Conservation (phyloP, 257 asterid species). For the Forsythia viridissima region DNA sequence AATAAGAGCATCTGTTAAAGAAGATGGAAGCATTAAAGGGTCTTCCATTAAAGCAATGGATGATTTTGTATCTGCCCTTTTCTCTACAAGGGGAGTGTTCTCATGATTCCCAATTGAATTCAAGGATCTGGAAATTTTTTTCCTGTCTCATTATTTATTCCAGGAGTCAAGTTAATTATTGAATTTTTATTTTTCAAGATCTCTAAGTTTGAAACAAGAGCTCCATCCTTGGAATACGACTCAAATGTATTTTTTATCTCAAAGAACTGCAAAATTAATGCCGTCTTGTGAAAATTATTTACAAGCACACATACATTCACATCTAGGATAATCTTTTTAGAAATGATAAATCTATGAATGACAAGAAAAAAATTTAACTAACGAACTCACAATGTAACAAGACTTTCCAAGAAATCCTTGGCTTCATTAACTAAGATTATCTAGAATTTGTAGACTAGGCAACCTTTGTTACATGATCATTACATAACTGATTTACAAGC, state of each 20-base stretch:
- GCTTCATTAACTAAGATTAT: background rate
- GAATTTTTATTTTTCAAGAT: no score
- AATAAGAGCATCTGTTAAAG: conserved; percentile 57
- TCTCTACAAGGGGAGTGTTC: conserved; percentile 14
- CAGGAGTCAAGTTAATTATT: no score
- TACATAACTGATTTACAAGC: background rate
- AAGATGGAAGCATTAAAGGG: conserved; percentile 43
- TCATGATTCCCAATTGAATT: background rate
- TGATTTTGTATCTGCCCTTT: conserved; percentile 46
- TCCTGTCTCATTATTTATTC: no score
- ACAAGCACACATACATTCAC: background rate
- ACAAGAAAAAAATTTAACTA: no score
- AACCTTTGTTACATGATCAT: background rate
- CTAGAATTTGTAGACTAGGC: background rate
- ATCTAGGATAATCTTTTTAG: background rate
- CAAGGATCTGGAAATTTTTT: background rate
- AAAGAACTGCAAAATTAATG: background rate
- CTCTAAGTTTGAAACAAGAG: no score
- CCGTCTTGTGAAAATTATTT: background rate
- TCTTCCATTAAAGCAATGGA: conserved; percentile 59
- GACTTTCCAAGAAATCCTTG: background rate
- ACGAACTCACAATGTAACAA: background rate
- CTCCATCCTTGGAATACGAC: no score
- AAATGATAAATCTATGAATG: no score
- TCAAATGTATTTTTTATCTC: background rate